Conservation (phyloP, 192 early-diverging fungal species). For the Coemansia sp. region DNA sequence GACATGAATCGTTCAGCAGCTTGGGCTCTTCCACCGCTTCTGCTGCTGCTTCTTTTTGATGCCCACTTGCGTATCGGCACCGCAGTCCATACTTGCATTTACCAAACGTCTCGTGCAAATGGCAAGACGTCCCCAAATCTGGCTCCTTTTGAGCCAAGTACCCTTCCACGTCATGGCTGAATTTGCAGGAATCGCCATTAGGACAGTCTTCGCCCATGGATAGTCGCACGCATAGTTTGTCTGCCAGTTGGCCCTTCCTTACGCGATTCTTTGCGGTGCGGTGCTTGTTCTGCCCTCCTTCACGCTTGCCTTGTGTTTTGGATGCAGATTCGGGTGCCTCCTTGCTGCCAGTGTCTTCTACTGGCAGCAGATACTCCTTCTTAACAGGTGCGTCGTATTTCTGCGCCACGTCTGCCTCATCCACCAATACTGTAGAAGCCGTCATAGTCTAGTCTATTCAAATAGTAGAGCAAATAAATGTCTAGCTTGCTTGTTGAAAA, state of each 20-base stretch:
- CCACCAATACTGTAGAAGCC: not conserved
- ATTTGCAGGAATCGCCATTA: constrained; percentile 66
- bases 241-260: not conserved
- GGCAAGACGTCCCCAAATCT: constrained; percentile 77
- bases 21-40: constrained; percentile 45
- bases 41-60: constrained; percentile 63
- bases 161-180: constrained; percentile 74
- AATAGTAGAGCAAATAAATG: not conserved
- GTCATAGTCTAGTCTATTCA: not conserved
- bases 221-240: constrained; percentile 59
- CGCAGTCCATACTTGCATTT: constrained; percentile 67
- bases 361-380: constrained; percentile 16
- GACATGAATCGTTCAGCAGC: constrained; percentile 19
- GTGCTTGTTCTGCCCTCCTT: constrained; percentile 17
- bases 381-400: constrained; percentile 27
- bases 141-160: constrained; percentile 73
- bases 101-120: constrained; percentile 72
- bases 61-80: constrained; percentile 63
- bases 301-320: constrained; percentile 2
- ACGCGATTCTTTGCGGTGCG: constrained; percentile 17
- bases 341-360: not conserved
- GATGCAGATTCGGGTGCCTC: not conserved
- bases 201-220: constrained; percentile 57
- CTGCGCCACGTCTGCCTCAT: not conserved
- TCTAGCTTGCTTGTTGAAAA: not conserved